phyloP scores from a whole-genome alignment of 75 land plant species.

The Larix kaempferi region DNA sequence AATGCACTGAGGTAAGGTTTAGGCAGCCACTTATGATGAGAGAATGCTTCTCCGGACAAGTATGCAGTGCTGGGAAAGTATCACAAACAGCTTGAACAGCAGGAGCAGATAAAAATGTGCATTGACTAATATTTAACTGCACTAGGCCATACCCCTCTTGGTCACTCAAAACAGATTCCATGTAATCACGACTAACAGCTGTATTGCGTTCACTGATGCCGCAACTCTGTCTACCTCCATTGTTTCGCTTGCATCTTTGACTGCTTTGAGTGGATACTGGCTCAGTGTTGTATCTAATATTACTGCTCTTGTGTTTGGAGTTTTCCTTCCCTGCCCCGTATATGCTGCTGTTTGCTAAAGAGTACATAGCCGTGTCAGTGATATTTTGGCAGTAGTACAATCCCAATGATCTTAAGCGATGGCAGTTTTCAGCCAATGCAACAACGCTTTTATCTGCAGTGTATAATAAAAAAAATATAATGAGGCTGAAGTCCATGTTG shows the following conservation, averaged over 20 bases:
- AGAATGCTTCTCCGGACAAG: slow-evolving; percentile 87
- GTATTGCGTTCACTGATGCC: slow-evolving; percentile 21
- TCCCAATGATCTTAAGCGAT: slow-evolving; percentile 62
- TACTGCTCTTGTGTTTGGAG: slow-evolving; percentile 29
- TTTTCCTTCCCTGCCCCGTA: slow-evolving; percentile 8
- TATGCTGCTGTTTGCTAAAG: slow-evolving; percentile 46
- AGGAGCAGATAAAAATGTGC: slow-evolving; percentile 82
- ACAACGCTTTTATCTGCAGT: slow-evolving; percentile 89
- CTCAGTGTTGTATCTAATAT: slow-evolving; percentile 37
- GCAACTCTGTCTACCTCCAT: slow-evolving; percentile 36
- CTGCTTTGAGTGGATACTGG: not conserved
- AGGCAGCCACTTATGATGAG: slow-evolving; percentile 93
- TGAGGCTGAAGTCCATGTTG: not conserved
- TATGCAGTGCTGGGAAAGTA: slow-evolving; percentile 89
- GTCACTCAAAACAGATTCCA: slow-evolving; percentile 8
- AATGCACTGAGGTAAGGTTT: slow-evolving; percentile 87
- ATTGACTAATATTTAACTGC: slow-evolving; percentile 90
- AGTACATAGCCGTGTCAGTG: slow-evolving; percentile 93
- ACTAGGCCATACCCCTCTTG: slow-evolving; percentile 61
- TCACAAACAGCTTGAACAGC: slow-evolving; percentile 98
- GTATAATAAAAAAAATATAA: not conserved
- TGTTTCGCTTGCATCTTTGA: slow-evolving; percentile 25
- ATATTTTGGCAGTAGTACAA: slow-evolving; percentile 94
- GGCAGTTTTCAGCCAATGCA: slow-evolving; percentile 86
- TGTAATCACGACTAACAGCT: slow-evolving; percentile 11